These are phyloP conservation scores for Cryptococcus sp. DNA, from an alignment of 1,284 basidiomycete species.

Conservation along the genomic window DNA sequence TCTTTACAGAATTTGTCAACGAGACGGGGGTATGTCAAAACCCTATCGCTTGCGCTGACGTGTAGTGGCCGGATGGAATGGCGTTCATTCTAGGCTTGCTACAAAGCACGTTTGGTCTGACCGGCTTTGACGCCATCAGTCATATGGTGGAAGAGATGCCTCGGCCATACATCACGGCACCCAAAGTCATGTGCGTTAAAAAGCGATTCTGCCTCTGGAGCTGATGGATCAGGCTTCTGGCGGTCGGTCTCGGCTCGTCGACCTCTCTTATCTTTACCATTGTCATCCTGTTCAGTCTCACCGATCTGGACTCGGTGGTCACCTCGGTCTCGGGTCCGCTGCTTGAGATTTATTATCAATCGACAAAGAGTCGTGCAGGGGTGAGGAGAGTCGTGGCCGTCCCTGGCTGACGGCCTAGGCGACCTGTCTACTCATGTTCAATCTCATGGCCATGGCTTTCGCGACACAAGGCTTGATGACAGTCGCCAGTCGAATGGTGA, in stretches of 20 bases:
- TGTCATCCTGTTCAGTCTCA: slow-evolving; percentile 60
- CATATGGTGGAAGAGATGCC: slow-evolving; percentile 19
- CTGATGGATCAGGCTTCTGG: slow-evolving; percentile 43
- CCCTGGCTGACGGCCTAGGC: slow-evolving; percentile 24
- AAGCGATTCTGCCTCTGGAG: background rate
- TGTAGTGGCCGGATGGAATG: slow-evolving; percentile 44
- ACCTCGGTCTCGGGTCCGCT: slow-evolving; percentile 57
- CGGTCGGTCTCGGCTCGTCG: slow-evolving; percentile 57
- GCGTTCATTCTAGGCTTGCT: slow-evolving; percentile 47
- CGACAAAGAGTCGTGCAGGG: slow-evolving; percentile 56
- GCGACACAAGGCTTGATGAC: slow-evolving; percentile 51
- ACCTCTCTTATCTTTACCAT: slow-evolving; percentile 58
- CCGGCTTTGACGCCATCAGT: slow-evolving; percentile 30
- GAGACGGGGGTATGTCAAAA: slow-evolving; percentile 35
- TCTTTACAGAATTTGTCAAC: slow-evolving; percentile 45
- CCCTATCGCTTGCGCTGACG: no score
- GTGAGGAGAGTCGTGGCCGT: no score
- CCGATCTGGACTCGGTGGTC: slow-evolving; percentile 54
- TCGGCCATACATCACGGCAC: background rate
- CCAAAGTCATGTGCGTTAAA: slow-evolving; percentile 1
- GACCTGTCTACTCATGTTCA: slow-evolving; percentile 51
- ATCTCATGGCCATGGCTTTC: slow-evolving; percentile 41
- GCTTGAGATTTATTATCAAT: slow-evolving; percentile 60
- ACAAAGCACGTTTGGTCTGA: slow-evolving; percentile 44
- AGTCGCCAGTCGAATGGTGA: slow-evolving; percentile 60